These are phyloP conservation scores for Alternaria sp. DNA, from an alignment of 2,329 filamentous ascomycete genomes.

Conservation along the genomic window DNA sequence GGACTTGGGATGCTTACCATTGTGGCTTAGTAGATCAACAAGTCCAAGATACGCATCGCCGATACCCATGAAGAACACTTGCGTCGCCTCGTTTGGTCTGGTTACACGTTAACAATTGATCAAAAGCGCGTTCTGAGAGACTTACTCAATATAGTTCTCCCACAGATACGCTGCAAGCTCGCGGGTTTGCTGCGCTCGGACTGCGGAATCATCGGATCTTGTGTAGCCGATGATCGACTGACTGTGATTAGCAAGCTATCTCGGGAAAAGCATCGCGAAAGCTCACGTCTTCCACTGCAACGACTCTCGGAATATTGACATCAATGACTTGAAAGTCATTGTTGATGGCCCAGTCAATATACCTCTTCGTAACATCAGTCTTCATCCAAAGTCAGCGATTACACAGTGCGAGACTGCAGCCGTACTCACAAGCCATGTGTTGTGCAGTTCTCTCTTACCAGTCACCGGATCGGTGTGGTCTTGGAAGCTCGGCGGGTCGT, in stretches of 20 bases:
- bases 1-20: constrained; percentile 60
- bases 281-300: constrained; percentile 68
- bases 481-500: constrained; percentile 71
- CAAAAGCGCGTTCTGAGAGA: not conserved
- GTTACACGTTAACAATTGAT: constrained; percentile 10
- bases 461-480: constrained; percentile 58
- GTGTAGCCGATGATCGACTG: constrained; percentile 39
- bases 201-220: constrained; percentile 56
- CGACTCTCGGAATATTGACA: constrained; percentile 83
- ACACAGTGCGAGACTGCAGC: constrained; percentile 37
- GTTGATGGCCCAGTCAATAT: constrained; percentile 82
- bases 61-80: constrained; percentile 85
- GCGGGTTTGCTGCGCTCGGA: constrained; percentile 58
- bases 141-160: constrained; percentile 91
- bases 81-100: constrained; percentile 65
- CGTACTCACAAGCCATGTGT: constrained; percentile 82
- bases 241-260: constrained; percentile 2
- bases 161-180: constrained; percentile 86
- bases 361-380: constrained; percentile 81
- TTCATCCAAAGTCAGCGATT: constrained; percentile 57
- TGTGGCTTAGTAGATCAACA: constrained; percentile 77
- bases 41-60: constrained; percentile 89
- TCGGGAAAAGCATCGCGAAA: not conserved
- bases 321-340: constrained; percentile 86
- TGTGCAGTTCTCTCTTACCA: constrained; percentile 78